Conservation (phyloP, 495 filamentous ascomycete genomes). For the Podospora tetraspora region DNA sequence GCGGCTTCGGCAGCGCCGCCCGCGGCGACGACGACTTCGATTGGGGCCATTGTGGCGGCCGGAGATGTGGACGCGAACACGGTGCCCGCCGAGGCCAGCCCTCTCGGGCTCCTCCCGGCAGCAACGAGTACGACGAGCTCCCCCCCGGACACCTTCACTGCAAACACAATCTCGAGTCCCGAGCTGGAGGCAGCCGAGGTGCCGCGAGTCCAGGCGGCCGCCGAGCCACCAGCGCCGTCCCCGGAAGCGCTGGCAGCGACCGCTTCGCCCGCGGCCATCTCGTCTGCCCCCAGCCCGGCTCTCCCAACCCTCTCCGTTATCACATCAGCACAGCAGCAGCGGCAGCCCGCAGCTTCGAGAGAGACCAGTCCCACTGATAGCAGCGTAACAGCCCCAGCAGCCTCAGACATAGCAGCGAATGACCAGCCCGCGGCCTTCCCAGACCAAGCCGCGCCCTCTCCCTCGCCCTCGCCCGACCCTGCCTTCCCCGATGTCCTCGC, state of each 20-base stretch:
- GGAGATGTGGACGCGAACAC: constrained; percentile 14
- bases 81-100: constrained; percentile 9
- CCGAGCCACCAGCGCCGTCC: constrained; percentile 5
- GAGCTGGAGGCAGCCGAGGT: neutral
- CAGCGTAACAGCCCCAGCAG: constrained; percentile 27
- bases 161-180: constrained; percentile 13
- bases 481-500: neutral
- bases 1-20: constrained; percentile 10
- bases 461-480: neutral
- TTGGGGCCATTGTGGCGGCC: constrained; percentile 13
- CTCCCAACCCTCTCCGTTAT: constrained; percentile 24
- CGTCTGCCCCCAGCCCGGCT: constrained; percentile 16
- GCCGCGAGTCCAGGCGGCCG: constrained; percentile 15
- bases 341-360: constrained; percentile 17
- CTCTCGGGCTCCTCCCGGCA: constrained; percentile 3
- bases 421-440: constrained; percentile 15
- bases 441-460: constrained; percentile 15
- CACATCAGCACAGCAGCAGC: constrained; percentile 14
- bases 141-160: constrained; percentile 18
- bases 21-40: constrained; percentile 16
- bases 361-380: constrained; percentile 33
- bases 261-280: constrained; percentile 15
- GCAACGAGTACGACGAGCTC: constrained; percentile 35
- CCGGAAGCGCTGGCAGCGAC: constrained; percentile 5
- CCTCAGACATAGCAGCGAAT: constrained; percentile 13